Percentiles rank a stretch among this genome's conserved stretches.
phyloP scores from a whole-genome alignment of 768 basidiomycete genomes.

The Trametes cingulata region DNA sequence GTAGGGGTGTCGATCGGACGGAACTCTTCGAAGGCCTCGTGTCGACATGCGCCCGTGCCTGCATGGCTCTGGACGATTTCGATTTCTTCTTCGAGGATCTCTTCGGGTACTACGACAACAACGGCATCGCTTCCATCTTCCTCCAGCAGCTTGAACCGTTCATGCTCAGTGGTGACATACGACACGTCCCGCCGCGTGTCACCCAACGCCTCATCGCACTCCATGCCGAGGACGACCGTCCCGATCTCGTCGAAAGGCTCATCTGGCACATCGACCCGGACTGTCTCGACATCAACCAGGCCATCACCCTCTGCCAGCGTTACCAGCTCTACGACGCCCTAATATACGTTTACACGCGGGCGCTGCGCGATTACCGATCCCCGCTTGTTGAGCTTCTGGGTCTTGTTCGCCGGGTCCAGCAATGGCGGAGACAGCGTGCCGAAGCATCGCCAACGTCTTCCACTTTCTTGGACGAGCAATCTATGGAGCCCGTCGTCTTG shows the following conservation, averaged over 20 bases:
- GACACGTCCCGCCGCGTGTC: constrained; percentile 80
- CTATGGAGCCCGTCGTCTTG: constrained; percentile 58
- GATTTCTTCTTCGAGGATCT: constrained; percentile 93
- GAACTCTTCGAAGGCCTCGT: constrained; percentile 89
- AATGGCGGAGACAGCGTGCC: constrained; percentile 44
- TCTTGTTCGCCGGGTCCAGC: constrained; percentile 70
- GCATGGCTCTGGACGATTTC: constrained; percentile 74
- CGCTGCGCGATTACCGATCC: constrained; percentile 84
- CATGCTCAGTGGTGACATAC: constrained; percentile 73
- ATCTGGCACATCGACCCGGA: constrained; percentile 96
- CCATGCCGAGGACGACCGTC: constrained; percentile 69
- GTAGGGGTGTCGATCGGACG: constrained; percentile 91
- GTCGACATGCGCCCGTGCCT: constrained; percentile 71
- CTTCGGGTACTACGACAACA: constrained; percentile 84
- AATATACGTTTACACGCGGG: constrained; percentile 90
- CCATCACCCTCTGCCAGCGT: constrained; percentile 79
- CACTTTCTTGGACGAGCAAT: constrained; percentile 33
- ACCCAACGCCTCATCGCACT: constrained; percentile 80
- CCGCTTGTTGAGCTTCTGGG: constrained; percentile 84
- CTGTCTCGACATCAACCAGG: constrained; percentile 92
- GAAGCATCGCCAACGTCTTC: constrained; percentile 31
- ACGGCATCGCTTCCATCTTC: constrained; percentile 84
- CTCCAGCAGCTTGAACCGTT: constrained; percentile 79
- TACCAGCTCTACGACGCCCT: constrained; percentile 90
- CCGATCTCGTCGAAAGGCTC: constrained; percentile 79